Evolutionary conservation across 2,329 filamentous ascomycete genomes (phyloP).

Genomic region (Nothophoma quercina): DNA sequence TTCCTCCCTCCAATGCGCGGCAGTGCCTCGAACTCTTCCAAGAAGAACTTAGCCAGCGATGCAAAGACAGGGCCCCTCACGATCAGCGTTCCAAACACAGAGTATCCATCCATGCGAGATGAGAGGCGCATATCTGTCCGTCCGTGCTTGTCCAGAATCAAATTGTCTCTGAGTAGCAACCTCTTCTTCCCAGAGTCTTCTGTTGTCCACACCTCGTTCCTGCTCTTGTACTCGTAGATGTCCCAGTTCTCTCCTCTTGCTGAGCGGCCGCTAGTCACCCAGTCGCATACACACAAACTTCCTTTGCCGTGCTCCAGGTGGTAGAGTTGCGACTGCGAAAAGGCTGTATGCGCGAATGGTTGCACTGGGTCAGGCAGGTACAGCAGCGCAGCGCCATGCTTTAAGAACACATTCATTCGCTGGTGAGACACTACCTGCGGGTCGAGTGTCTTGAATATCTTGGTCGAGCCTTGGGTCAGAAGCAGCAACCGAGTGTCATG

Average conservation of each 20-base stretch:
- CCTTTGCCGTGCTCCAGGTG: conserved; percentile 57
- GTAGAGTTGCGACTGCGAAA: conserved; percentile 85
- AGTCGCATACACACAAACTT: conserved; percentile 84
- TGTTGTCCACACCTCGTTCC: conserved; percentile 82
- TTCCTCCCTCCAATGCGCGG: conserved; percentile 85
- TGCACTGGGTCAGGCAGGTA: conserved; percentile 91
- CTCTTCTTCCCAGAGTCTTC: conserved; percentile 55
- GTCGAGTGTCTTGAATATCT: conserved; percentile 84
- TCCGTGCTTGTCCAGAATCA: conserved; percentile 70
- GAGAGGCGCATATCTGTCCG: conserved; percentile 39
- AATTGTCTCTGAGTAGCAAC: conserved; percentile 83
- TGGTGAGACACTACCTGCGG: conserved; percentile 57
- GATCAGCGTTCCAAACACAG: conserved; percentile 84
- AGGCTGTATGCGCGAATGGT: conserved; percentile 84
- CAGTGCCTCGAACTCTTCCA: conserved; percentile 77
- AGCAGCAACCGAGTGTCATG: conserved; percentile 69
- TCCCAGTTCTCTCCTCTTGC: conserved; percentile 91
- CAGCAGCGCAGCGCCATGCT: conserved; percentile 60
- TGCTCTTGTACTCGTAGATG: conserved; percentile 77
- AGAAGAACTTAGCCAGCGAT: conserved; percentile 74
- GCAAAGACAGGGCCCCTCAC: conserved; percentile 76
- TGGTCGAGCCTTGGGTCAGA: conserved; percentile 80
- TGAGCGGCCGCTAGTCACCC: conserved; percentile 87
- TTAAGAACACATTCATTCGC: conserved; percentile 58
- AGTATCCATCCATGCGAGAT: conserved; percentile 73